phyloP scores from a whole-genome alignment of 176 grass and related monocot genomes.

The Eragrostis nindensis region DNA sequence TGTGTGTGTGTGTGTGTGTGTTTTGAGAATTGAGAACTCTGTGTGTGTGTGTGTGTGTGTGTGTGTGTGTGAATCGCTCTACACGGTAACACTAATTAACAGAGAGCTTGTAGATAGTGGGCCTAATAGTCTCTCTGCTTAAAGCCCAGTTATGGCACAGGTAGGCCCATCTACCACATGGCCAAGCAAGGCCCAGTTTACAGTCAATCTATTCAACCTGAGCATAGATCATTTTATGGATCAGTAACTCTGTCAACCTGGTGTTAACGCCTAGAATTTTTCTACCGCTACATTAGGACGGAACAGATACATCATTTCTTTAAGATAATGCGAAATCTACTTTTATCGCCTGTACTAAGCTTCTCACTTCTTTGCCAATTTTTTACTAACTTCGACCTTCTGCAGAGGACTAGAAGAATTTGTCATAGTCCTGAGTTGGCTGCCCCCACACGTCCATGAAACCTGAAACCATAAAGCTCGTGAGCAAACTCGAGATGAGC shows the following conservation, averaged over 20 bases:
- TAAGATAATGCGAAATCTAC: constrained; percentile 19
- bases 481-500: neutral
- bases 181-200: neutral
- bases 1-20: too few relatives aligned
- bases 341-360: constrained; percentile 48
- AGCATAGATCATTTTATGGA: constrained; percentile 3
- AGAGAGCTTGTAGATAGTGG: too few relatives aligned
- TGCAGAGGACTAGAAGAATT: constrained; percentile 55
- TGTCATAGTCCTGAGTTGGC: constrained; percentile 56
- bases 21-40: too few relatives aligned
- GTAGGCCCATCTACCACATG: neutral
- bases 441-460: constrained; percentile 76
- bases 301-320: constrained; percentile 27
- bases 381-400: neutral
- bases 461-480: constrained; percentile 40
- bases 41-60: too few relatives aligned
- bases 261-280: constrained; percentile 27
- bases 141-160: neutral
- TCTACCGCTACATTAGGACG: constrained; percentile 22
- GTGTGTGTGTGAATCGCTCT: too few relatives aligned
- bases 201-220: constrained; percentile 19
- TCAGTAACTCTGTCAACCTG: constrained; percentile 31
- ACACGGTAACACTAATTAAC: too few relatives aligned
- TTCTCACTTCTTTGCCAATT: constrained; percentile 39
- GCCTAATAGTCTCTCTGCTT: neutral